A percentile compares a stretch with the other conserved stretches of the same genome.
phyloP scores from a whole-genome alignment of 352 stramenopile genomes.

The Blastocystis sp. region DNA sequence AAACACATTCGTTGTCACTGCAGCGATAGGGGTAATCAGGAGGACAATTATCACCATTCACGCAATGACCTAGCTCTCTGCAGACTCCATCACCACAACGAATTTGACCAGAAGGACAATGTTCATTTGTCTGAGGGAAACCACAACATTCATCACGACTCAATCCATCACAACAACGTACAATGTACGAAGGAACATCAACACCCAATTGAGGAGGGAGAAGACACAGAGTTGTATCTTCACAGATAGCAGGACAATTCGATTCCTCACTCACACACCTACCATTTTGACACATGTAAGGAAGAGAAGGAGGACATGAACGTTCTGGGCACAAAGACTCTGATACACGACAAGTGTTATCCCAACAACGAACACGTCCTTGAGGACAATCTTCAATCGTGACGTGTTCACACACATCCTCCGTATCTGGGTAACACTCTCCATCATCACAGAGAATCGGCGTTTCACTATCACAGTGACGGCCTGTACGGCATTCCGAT shows the following conservation, averaged over 20 bases:
- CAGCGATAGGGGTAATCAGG: slow-evolving; percentile 47
- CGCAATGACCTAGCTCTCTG: neutral
- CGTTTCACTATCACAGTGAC: neutral
- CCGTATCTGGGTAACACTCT: slow-evolving; percentile 5
- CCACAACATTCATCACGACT: slow-evolving; percentile 16
- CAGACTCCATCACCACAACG: slow-evolving; percentile 24
- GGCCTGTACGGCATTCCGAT: neutral
- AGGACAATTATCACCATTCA: slow-evolving; percentile 48
- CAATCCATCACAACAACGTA: neutral
- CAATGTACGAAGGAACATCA: neutral
- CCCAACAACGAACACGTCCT: slow-evolving; percentile 24
- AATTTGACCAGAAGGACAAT: neutral
- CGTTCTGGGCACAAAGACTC: neutral
- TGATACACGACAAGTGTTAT: slow-evolving; percentile 28
- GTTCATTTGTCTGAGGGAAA: neutral
- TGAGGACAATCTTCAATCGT: neutral
- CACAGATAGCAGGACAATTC: neutral
- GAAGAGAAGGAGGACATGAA: neutral
- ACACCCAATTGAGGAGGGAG: neutral
- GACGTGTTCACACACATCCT: neutral
- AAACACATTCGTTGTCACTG: neutral
- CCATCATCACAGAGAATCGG: slow-evolving; percentile 42
- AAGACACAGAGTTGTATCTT: neutral
- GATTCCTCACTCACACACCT: neutral
- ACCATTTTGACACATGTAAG: slow-evolving; percentile 30